Base-by-base conservation (phyloP, 2,329 filamentous ascomycete genomes). In the Chlorencoelia australis region DNA sequence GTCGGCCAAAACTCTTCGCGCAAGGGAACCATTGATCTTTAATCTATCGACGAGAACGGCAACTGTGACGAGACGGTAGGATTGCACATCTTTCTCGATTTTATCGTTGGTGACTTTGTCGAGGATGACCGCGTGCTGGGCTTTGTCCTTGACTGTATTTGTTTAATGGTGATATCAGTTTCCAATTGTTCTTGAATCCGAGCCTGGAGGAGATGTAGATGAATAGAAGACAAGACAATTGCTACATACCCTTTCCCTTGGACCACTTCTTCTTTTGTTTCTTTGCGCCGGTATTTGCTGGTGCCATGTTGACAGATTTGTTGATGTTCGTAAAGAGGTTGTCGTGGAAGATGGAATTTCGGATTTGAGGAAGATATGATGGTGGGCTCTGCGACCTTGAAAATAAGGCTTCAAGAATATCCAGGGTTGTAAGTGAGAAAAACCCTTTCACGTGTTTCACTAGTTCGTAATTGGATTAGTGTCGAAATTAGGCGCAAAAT, bases 1-100 rank as follows among this genome's bases (percentile, higher is more conserved):
- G 63, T 96, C 89, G 63, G 73, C 73, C 54, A 96, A 73, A 68
- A 85, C 89, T 71, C 76, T 73, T 62, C 91, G 81, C 55, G 91
- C 91, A 62, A 98, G 74, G 58, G 86, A 94, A 63, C 91, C 93
- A 75, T 98, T 98, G 77, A 98, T 93, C 87, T 98, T 98, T 69
- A 98, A 79, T 69, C 91, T 81, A 72, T 98, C 91, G 78, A 98
- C 91, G 61, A 98, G 87, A 59, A 86, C 89, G 61, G 91, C 88
- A 61, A 96, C 83, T 64, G 91, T 96, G 72, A 98, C 87, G 67
- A 98, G 87, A 64, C 91, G 87, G 83, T 96, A 98, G 51, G 91
- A 95, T 71, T 96, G 91, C 60, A 98, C 93, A 79, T 98, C 91
- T 78, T 98, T 98, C 78, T 94, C 83, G 68, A 98, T 87, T 77